These are phyloP conservation scores for Fraxinus ornus DNA, from an alignment of 305 asterid genomes.

Conservation along the genomic window DNA sequence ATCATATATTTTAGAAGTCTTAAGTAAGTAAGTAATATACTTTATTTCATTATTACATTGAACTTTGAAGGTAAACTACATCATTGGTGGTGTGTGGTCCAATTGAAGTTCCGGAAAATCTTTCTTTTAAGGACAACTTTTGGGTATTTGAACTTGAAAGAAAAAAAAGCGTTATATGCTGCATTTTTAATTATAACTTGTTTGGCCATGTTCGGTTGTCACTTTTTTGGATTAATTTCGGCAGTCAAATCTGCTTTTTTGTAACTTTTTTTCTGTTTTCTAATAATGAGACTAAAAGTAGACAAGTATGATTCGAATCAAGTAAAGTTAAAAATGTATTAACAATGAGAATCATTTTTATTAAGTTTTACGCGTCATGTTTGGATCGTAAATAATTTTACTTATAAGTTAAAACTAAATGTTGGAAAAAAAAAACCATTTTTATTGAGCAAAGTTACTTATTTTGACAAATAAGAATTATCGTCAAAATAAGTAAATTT, in stretches of 20 bases:
- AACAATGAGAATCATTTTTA: too few relatives aligned
- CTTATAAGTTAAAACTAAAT: background rate
- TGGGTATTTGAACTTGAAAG: constrained; percentile 16
- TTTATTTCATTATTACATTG: constrained; percentile 22
- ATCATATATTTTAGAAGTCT: background rate
- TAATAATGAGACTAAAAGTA: background rate
- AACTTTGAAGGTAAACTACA: constrained; percentile 33
- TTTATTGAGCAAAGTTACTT: background rate
- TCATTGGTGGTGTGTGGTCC: constrained; percentile 34
- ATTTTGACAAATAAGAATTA: background rate
- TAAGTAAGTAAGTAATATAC: background rate
- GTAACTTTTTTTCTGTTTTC: background rate
- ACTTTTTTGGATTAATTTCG: constrained; percentile 1
- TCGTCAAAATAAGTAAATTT: background rate
- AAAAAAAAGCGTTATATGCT: too few relatives aligned
- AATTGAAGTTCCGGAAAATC: constrained; percentile 26
- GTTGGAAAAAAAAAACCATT: background rate
- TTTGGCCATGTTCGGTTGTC: constrained; percentile 4
- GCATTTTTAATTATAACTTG: constrained; percentile 27
- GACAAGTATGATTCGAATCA: background rate
- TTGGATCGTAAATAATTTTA: background rate
- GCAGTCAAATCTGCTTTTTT: background rate
- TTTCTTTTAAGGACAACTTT: constrained; percentile 26
- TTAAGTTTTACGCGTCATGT: background rate
- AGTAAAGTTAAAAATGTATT: too few relatives aligned